Evolutionary conservation across 192 early-diverging fungal genomes (phyloP), one percentile per base, ranked within the genome.

Genomic region (Coemansia sp.): DNA sequence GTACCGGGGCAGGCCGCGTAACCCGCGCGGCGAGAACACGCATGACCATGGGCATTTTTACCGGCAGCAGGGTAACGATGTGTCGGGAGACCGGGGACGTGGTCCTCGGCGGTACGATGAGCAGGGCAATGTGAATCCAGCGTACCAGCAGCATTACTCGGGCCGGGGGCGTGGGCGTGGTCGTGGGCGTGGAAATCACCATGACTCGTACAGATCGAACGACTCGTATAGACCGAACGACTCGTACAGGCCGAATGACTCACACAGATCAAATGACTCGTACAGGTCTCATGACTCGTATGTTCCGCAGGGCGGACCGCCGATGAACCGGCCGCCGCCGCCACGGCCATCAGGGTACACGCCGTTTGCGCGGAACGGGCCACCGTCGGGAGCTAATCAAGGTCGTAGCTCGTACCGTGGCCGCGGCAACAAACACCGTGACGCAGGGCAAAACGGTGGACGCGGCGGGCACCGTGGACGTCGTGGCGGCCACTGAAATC

Each of bases 91-190:
- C 35, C 66, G 79, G 12, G 79, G 79, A 7, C 62, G 62, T 24
- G 79, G 79, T 6, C 79, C 79, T 9, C 69, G 73, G 12, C 58
- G 79, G 21, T 81, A 76, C 45, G 79, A 81, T 49, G 62, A 81
- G 60, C 73, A 47, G 1, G 79, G 79, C 2, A 81, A 81, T 17
- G 51, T 15, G 9, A 81, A 75, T 22, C 66, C 66, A 22, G 39
- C 67, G 45, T 73, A 81, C 62, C 41, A 64, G 0, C 38, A 29
- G 21, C 54, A 71, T 43, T 58, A 80, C 55, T 53, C 52, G 35
- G 56, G 7, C 22, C 57, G 38, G 41, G 56, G 12, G 32, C 57
- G 38, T 41, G 56, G 24, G 23, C 25, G 41, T 29, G 24, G 56
- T 15, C 60, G 37, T 12, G 53, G 56, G 27, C 27, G 27, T 27